Base-by-base conservation (phyloP, 495 filamentous ascomycete genomes). In the Penicillium silybi region DNA sequence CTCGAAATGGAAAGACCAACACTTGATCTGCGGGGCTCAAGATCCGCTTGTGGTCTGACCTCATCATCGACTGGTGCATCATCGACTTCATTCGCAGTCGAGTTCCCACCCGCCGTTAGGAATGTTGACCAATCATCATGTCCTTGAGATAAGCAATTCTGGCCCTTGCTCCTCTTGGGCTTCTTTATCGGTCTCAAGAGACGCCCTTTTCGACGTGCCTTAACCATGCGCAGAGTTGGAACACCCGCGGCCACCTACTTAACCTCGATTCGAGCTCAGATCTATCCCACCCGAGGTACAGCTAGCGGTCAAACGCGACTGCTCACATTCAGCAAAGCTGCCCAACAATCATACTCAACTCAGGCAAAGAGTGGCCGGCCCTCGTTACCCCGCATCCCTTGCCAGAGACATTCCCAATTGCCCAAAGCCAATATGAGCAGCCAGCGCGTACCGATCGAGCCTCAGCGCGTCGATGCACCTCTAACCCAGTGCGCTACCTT, bases 401-500 rank as follows among this genome's bases (percentile, higher is more conserved):
- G 23, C 32, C 40, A 23, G 34, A n/a, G 32, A 18, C 27, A 22
- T 34, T 22, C 9, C 29, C 35, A 42, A 40, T 41, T 51, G 32
- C 11, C 18, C 8, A 44, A 35, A 39, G 50, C 54, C 35, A 46
- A 39, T n/a, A 70, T 66, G 65, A 63, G 53, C 54, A 59, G 48
- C 32, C 58, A 66, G n/a, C 55, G 67, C 13, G 61, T 60, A 17
- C 64, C 69, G 13, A 70, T 71, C 42, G 62, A 70, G 20, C 50
- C 73, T 1, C 78, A 81, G 50, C 60, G 59, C 7, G 71, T 80
- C 46, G 71, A 77, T 46, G 76, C 76, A 4, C 75, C 78, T 3
- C 67, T 80, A 7, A 80, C 78, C 13, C 45, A 56, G 29, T 72
- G 69, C 8, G 78, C 79, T 2, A 81, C 77, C 22, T 82, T 82